Evolutionary conservation across 108 stramenopile genomes (phyloP), one percentile per base, ranked within the genome.

Genomic region (Cyclotella sp.): DNA sequence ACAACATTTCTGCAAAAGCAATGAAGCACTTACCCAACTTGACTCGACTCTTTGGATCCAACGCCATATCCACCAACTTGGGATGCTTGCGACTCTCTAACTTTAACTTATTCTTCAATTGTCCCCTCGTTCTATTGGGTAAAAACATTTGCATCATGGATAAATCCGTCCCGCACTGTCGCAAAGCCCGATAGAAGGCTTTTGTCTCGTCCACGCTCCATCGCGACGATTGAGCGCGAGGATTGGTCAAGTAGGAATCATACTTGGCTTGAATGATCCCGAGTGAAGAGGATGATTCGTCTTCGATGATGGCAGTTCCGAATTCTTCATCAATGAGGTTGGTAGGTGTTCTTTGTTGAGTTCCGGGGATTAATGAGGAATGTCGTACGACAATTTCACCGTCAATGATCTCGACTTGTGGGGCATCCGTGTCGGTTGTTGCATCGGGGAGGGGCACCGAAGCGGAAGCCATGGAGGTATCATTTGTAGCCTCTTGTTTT

Each of bases 111-210:
- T 73, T 72, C 76, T 95, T 95, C 51, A 95, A 75, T 61, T 90
- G 89, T 62, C 80, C 83, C 7, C 91, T 75, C 16, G 82, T 86
- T 53, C 91, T 74, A 12, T 72, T 70, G 45, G 78, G 75, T 22
- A 86, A 80, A n/a, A 81, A 77, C 30, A 77, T 85, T 64, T 89
- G 87, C 91, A 95, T 93, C 44, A 86, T 74, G 70, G 73, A 74
- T 86, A 93, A 95, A 77, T 95, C 91, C 1, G 89, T 82, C 18
- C 94, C 94, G 29, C 92, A 79, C 72, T 90, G 89, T 22, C 89
- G 77, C 28, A 95, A 83, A 16, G 90, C 90, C 16, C 78, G 26
- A 66, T 89, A 95, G 67, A 95, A 95, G 13, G 42, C 22, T 63
- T 85, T 82, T 3, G 94, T 95, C 63, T 93, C 91, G n/a, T 85